Evolutionary conservation across 1,139 yeast genomes (phyloP).

Genomic region (Yamadazyma songkhlaensis): DNA sequence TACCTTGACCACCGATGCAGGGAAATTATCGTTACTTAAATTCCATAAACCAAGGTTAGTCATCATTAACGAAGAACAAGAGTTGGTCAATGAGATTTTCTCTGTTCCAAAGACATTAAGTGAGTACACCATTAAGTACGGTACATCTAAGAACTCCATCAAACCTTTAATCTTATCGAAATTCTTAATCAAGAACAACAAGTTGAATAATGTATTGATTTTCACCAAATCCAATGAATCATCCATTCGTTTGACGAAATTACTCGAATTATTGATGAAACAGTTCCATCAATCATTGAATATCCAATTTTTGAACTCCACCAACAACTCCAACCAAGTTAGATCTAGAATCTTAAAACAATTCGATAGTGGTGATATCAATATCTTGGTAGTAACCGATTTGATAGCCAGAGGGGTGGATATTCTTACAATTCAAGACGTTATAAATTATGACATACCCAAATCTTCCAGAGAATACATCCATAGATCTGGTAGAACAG

Average conservation of each 20-base stretch:
- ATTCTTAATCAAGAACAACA: slow-evolving; percentile 38
- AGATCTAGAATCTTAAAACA: slow-evolving; percentile 50
- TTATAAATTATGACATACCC: slow-evolving; percentile 88
- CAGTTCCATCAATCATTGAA: slow-evolving; percentile 14
- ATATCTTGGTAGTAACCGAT: slow-evolving; percentile 81
- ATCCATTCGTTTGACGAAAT: slow-evolving; percentile 67
- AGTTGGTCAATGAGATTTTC: slow-evolving; percentile 50
- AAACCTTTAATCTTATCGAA: slow-evolving; percentile 74
- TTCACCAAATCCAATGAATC: slow-evolving; percentile 89
- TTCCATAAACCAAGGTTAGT: slow-evolving; percentile 69
- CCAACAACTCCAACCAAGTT: slow-evolving; percentile 43
- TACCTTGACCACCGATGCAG: slow-evolving; percentile 90
- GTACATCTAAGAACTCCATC: slow-evolving; percentile 54
- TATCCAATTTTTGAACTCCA: slow-evolving; percentile 43
- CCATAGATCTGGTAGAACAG: slow-evolving; percentile 95
- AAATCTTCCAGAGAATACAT: slow-evolving; percentile 86
- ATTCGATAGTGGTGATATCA: slow-evolving; percentile 50
- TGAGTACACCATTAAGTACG: slow-evolving; percentile 50
- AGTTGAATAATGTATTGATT: slow-evolving; percentile 47
- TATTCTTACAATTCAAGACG: slow-evolving; percentile 66
- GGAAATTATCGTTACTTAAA: slow-evolving; percentile 69
- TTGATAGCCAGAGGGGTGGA: slow-evolving; percentile 94
- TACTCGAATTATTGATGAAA: slow-evolving; percentile 42
- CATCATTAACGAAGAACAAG: slow-evolving; percentile 59
- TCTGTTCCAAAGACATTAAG: slow-evolving; percentile 53